Evolutionary conservation across 2,329 filamentous ascomycete genomes (phyloP), one percentile per base, ranked within the genome.

Genomic region (Colletotrichum sp.): DNA sequence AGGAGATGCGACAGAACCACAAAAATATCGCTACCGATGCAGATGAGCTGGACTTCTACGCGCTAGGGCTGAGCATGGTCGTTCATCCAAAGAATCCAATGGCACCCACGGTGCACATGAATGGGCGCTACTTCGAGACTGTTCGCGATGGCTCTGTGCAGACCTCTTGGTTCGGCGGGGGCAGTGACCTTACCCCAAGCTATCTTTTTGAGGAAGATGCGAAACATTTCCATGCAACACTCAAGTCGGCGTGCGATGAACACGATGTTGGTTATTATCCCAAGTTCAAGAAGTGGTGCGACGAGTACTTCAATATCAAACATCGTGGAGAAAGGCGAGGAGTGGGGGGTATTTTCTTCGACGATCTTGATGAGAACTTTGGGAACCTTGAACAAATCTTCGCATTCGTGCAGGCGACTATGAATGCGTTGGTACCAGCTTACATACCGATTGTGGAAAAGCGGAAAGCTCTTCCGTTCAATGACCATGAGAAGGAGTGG

Each of bases 51-150:
- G 94, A 96, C 80, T 99, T 98, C 90, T 98, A 98, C 84, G 97
- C 96, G n/a, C 94, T 96, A 2, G 97, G 97, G 6, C 88, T 99
- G 70, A 98, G 95, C 81, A 90, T 98, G 84, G 96, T 98, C 34
- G 89, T 98, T 65, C 97, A 98, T 84, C 97, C 97, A 1, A 90
- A 92, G 80, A 98, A 98, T 85, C 97, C 97, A 61, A 98, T 98
- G 93, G 96, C 96, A 9, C 97, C 97, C 0, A 98, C 97, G 0
- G 96, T 98, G n/a, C 97, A 99, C 84, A 90, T 98, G 80, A 99
- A 99, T 88, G 98, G 98, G 88, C 93, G 97, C 71, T 99, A 98
- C 86, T 98, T 99, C 82, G 97, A 99, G 88, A 98, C 97, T 2
- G 94, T 94, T 75, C 94, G 96, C 80, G 93, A 96, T 80, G 95